A percentile compares a stretch with the other conserved stretches of the same genome.
Evolutionary conservation across 1,284 basidiomycete species (phyloP).

Genomic region (Fistulinella cinereoalba): DNA sequence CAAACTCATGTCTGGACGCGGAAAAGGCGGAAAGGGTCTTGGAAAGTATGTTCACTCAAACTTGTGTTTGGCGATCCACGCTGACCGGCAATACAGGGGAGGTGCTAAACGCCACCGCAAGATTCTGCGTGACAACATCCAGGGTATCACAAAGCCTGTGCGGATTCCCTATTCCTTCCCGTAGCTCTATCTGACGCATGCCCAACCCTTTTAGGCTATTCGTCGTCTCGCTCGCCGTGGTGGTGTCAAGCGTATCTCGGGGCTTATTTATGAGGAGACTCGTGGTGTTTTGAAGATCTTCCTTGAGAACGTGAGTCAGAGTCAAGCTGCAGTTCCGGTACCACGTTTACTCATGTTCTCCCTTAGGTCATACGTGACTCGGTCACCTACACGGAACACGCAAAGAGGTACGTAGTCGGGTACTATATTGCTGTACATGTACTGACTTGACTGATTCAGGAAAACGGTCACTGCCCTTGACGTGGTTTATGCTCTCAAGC

Average conservation of each 20-base stretch:
- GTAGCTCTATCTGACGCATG: constrained; percentile 42
- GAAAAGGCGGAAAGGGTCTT: constrained; percentile 43
- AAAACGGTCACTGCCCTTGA: constrained; percentile 85
- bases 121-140: constrained; percentile 75
- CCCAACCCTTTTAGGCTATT: constrained; percentile 53
- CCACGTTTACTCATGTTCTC: constrained; percentile 63
- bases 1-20: constrained; percentile 41
- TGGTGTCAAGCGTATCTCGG: constrained; percentile 84
- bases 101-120: constrained; percentile 74
- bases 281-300: constrained; percentile 87
- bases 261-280: constrained; percentile 81
- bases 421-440: neutral
- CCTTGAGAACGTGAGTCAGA: constrained; percentile 50
- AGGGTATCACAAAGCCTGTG: constrained; percentile 58
- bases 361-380: constrained; percentile 82
- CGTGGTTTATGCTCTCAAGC: constrained; percentile 83
- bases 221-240: constrained; percentile 86
- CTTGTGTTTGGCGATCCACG: constrained; percentile 24
- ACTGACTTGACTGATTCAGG: constrained; percentile 32
- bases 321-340: neutral
- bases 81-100: constrained; percentile 63
- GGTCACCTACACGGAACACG: constrained; percentile 88
- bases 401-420: constrained; percentile 55
- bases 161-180: constrained; percentile 59
- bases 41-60: constrained; percentile 18